These are phyloP conservation scores for Flaveria sonorensis DNA, from an alignment of 129 eudicot genomes.

Conservation along the genomic window DNA sequence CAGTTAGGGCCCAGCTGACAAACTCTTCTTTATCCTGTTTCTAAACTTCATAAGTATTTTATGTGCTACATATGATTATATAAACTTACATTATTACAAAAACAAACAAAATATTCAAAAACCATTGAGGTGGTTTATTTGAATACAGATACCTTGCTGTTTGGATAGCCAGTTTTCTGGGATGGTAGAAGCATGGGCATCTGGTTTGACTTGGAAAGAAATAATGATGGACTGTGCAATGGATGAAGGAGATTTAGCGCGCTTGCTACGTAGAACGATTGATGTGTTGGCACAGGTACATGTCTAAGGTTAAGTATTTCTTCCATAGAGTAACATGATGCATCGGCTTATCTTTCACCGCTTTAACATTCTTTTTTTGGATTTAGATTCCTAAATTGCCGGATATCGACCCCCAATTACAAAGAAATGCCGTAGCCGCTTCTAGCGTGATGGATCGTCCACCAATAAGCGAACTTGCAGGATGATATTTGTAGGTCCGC, in stretches of 20 bases:
- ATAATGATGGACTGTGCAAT: slow-evolving; percentile 99
- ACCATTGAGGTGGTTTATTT: not conserved
- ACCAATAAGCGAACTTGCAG: slow-evolving; percentile 92
- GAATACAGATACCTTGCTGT: slow-evolving; percentile 82
- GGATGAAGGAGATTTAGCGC: slow-evolving; percentile 99
- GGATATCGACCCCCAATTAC: slow-evolving; percentile 75
- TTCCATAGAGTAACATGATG: not conserved
- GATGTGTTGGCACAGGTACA: slow-evolving; percentile 89
- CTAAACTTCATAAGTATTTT: not conserved
- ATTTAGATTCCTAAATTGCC: slow-evolving; percentile 89
- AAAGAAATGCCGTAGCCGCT: slow-evolving; percentile 82
- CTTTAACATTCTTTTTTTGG: not conserved
- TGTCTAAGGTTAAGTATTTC: slow-evolving; percentile 2
- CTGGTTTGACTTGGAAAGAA: slow-evolving; percentile 98
- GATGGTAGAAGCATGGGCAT: slow-evolving; percentile 99
- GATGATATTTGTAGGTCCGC: slow-evolving; percentile 42
- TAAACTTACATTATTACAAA: not conserved
- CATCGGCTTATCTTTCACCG: not conserved
- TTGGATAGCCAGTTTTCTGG: slow-evolving; percentile 97
- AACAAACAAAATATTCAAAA: not conserved
- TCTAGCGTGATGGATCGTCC: slow-evolving; percentile 94
- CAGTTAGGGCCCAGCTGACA: not conserved
- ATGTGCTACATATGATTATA: not conserved
- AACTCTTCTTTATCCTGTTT: not conserved
- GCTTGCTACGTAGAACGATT: slow-evolving; percentile 82